Conservation (phyloP, 148 eudicot genomes). For the Fagopyrum esculentum region DNA sequence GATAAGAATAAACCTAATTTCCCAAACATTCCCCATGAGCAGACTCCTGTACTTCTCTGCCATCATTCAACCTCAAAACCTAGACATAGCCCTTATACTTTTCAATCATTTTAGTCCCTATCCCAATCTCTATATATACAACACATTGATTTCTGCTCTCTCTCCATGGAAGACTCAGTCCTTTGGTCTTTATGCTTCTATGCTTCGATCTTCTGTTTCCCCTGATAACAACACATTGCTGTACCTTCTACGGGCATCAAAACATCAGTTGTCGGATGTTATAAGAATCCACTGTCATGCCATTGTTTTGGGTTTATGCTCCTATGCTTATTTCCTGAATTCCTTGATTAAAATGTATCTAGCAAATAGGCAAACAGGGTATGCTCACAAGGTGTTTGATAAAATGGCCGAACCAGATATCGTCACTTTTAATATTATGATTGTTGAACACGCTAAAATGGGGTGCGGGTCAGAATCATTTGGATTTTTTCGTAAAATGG, state of each 20-base stretch:
- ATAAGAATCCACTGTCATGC: slow-evolving; percentile 13
- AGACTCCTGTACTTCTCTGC: slow-evolving; percentile 19
- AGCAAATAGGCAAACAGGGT: slow-evolving; percentile 11
- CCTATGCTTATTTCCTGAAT: slow-evolving; percentile 16
- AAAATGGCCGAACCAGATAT: slow-evolving; percentile 18
- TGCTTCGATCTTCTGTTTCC: slow-evolving; percentile 9
- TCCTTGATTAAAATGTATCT: slow-evolving; percentile 16
- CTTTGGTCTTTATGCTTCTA: slow-evolving; percentile 11
- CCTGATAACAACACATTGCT: slow-evolving; percentile 16
- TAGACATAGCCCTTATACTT: slow-evolving; percentile 16
- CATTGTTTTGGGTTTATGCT: slow-evolving; percentile 10
- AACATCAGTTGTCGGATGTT: background rate
- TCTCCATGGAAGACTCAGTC: slow-evolving; percentile 2
- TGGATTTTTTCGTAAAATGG: slow-evolving; percentile 13
- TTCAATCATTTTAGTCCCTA: slow-evolving; percentile 19
- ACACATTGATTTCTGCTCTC: slow-evolving; percentile 16
- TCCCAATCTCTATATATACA: slow-evolving; percentile 18
- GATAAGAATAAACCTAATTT: slow-evolving; percentile 13
- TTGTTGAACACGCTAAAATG: slow-evolving; percentile 18
- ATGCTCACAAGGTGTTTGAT: slow-evolving; percentile 17
- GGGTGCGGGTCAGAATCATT: slow-evolving; percentile 14
- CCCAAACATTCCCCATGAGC: slow-evolving; percentile 21
- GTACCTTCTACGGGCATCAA: slow-evolving; percentile 11
- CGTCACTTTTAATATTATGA: slow-evolving; percentile 20
- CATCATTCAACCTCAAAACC: slow-evolving; percentile 19